Percentiles rank a stretch among this genome's conserved stretches.
These are phyloP conservation scores for Leccinum sublutescens DNA, from an alignment of 768 basidiomycete genomes.

Conservation along the genomic window DNA sequence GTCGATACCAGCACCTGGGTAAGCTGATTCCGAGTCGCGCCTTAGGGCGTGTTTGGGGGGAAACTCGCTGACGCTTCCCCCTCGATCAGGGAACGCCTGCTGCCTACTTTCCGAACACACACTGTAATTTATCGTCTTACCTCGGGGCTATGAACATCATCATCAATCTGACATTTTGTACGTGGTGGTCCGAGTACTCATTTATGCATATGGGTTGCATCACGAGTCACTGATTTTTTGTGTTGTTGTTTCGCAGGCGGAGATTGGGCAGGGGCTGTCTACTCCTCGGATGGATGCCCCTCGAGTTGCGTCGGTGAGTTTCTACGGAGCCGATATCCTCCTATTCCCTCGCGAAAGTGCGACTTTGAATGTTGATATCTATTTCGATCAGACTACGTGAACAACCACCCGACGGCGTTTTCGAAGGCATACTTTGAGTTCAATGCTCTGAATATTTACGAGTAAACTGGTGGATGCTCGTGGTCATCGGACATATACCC, in stretches of 20 bases:
- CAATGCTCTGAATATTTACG: slow-evolving; percentile 24
- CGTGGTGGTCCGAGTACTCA: not conserved
- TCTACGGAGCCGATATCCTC: not conserved
- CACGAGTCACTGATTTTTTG: not conserved
- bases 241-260: slow-evolving; percentile 19
- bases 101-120: slow-evolving; percentile 14
- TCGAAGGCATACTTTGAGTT: slow-evolving; percentile 24
- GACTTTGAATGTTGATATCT: slow-evolving; percentile 26
- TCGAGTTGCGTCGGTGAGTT: slow-evolving; percentile 27
- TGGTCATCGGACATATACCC: not conserved
- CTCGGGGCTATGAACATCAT: slow-evolving; percentile 21
- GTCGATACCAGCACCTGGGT: slow-evolving; percentile 29
- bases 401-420: slow-evolving; percentile 26
- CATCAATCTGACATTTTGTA: slow-evolving; percentile 23
- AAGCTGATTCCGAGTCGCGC: not conserved
- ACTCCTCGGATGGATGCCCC: slow-evolving; percentile 23
- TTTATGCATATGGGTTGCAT: not conserved
- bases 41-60: too few species aligned
- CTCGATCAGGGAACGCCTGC: slow-evolving; percentile 13
- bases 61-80: not conserved
- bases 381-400: slow-evolving; percentile 46
- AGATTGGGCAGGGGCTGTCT: slow-evolving; percentile 28
- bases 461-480: not conserved
- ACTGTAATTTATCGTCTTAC: slow-evolving; percentile 17
- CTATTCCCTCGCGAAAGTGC: not conserved